Evolutionary conservation across 1,139 yeast species (phyloP), one percentile per base, ranked within the genome.

Genomic region (Blastobotrys ciferrii): DNA sequence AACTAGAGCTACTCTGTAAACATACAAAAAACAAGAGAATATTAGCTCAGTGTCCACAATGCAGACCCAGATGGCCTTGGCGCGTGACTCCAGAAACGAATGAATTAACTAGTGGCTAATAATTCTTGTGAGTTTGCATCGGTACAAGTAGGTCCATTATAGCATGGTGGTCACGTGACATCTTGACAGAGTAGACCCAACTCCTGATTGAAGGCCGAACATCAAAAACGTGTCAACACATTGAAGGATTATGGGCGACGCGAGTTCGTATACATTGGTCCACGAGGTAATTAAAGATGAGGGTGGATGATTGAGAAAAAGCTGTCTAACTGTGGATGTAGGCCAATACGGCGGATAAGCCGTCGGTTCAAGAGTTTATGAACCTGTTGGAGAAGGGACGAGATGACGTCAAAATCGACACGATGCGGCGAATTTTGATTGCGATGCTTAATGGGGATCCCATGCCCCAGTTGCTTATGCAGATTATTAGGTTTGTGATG

Each of bases 401-500:
- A 57, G 98, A 92, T 67, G 95, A 85, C 33, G 82, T 80, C 59
- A 91, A 92, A 70, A 80, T 91, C 56, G 87, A 82, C 49, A 84
- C 96, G 53, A 92, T 92, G 98, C 87, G 87, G 65, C 80, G 81
- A 60, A 85, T 92, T 58, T 76, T 92, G 58, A 81, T 87, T 55
- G 78, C 91, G 48, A 89, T 94, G 81, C 78, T 92, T 58, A 94
- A 88, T 64, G 96, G 98, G 30, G 96, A 92, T 62, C 82, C 95
- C 50, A 76, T 92, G 82, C 94, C 96, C n/a, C 95, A 87, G 57
- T 75, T 94, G 60, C 78, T 94, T 70, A 92, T 94, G 98, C 96
- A 91, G 67, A 87, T 94, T 58, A 92, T 94, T 62, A 81, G 98
- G 63, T 94, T 88, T 63, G 94, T 94, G 50, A 89, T 94, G 97